These are phyloP conservation scores for Backusella westeae DNA, from an alignment of 192 early-diverging fungal genomes.

Conservation along the genomic window DNA sequence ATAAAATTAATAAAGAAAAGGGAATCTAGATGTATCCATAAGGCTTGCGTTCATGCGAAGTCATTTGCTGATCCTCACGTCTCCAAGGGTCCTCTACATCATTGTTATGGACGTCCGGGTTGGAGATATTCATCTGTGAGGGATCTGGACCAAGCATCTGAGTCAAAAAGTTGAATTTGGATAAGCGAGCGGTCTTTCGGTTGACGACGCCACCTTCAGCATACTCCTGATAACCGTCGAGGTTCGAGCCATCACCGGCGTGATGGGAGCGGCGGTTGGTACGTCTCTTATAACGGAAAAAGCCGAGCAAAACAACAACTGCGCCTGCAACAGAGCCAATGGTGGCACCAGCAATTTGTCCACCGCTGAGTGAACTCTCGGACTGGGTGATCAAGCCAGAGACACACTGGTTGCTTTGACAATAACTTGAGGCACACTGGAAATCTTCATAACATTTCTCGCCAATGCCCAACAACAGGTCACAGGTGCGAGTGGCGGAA, in stretches of 20 bases:
- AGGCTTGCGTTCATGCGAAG: neutral
- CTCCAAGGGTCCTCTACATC: neutral
- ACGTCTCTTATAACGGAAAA: conserved; percentile 6
- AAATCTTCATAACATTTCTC: conserved; percentile 20
- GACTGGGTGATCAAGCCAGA: neutral
- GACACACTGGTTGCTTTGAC: neutral
- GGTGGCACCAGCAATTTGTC: conserved; percentile 18
- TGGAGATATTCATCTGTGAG: neutral
- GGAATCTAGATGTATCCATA: neutral
- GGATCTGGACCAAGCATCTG: conserved; percentile 6
- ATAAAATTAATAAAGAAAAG: neutral
- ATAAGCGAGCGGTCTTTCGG: conserved; percentile 12
- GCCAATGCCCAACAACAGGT: neutral
- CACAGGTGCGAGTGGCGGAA: neutral
- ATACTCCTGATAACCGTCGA: neutral
- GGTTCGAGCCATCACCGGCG: neutral
- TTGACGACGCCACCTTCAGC: neutral
- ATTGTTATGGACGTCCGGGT: neutral
- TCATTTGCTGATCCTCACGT: neutral
- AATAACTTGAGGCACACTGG: conserved; percentile 13
- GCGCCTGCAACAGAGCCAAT: conserved; percentile 15
- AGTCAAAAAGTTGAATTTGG: conserved; percentile 18
- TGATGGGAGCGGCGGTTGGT: conserved; percentile 5
- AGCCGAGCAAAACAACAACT: neutral
- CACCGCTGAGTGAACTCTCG: neutral